Conservation (phyloP, 139 green algal genomes). For the Choricystis sp. region DNA sequence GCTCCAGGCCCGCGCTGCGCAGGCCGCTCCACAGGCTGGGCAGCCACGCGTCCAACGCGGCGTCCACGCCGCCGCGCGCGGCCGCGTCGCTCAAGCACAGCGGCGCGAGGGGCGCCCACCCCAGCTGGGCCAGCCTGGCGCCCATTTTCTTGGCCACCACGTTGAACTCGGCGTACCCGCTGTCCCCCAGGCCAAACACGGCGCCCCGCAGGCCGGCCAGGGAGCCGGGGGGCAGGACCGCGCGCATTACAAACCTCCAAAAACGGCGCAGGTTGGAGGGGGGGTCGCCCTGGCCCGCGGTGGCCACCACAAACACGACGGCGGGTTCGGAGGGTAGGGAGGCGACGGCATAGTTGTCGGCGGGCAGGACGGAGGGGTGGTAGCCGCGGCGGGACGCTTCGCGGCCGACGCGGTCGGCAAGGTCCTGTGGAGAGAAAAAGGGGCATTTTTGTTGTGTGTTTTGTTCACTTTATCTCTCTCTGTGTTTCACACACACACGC, state of each 20-base stretch:
- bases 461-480: too few species aligned
- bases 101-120: constrained; percentile 35
- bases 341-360: constrained; percentile 50
- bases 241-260: constrained; percentile 81
- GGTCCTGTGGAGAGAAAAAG: constrained; percentile 44
- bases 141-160: constrained; percentile 79
- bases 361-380: constrained; percentile 28
- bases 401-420: constrained; percentile 65
- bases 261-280: constrained; percentile 75
- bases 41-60: constrained; percentile 76
- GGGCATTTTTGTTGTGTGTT: too few species aligned
- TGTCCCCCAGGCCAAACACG: constrained; percentile 93
- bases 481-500: too few species aligned
- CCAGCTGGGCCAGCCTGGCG: constrained; percentile 61
- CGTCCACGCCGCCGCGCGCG: constrained; percentile 66
- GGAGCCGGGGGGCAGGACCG: constrained; percentile 45
- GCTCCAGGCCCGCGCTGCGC: not conserved
- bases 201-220: constrained; percentile 35
- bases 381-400: constrained; percentile 42
- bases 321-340: constrained; percentile 33
- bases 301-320: constrained; percentile 62
- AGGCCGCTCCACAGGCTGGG: constrained; percentile 49
- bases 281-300: constrained; percentile 75
- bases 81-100: constrained; percentile 80
- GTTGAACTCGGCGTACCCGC: constrained; percentile 85